Conservation (phyloP, 1,284 basidiomycete genomes). For the Microbotryomycetes sp. region DNA sequence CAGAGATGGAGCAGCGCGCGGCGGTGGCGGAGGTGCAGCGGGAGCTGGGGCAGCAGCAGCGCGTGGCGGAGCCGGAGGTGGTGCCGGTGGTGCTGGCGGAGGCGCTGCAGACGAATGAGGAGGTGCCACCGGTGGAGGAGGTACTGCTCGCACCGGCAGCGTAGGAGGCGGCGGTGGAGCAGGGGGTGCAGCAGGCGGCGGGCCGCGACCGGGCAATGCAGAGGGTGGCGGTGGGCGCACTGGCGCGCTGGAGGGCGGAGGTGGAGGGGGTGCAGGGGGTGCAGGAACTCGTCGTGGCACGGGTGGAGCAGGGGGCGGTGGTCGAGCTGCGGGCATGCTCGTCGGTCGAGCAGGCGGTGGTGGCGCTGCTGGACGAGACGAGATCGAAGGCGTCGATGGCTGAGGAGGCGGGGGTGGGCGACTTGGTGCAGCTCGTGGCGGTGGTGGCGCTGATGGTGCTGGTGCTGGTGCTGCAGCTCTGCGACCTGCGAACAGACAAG, state of each 20-base stretch:
- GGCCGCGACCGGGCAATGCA: background rate
- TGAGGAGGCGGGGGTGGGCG: background rate
- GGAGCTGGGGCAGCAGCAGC: slow-evolving; percentile 6
- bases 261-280: background rate
- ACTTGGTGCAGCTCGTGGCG: background rate
- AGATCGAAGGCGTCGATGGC: background rate
- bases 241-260: background rate
- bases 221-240: background rate
- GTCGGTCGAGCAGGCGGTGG: background rate
- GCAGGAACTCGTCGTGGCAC: slow-evolving; percentile 1
- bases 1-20: background rate
- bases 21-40: background rate
- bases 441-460: background rate
- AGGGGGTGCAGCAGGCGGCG: slow-evolving; percentile 6
- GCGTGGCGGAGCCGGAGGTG: background rate
- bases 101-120: background rate
- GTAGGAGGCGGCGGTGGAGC: background rate
- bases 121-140: slow-evolving; percentile 2
- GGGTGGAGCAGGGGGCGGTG: background rate
- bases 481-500: background rate
- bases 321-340: background rate
- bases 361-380: background rate
- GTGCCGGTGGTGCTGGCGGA: background rate
- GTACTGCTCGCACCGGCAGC: background rate
- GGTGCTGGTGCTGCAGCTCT: background rate